A percentile compares a stretch with the other conserved stretches of the same genome.
Evolutionary conservation across 768 basidiomycete genomes (phyloP).

Genomic region (Floccularia luteovirens): DNA sequence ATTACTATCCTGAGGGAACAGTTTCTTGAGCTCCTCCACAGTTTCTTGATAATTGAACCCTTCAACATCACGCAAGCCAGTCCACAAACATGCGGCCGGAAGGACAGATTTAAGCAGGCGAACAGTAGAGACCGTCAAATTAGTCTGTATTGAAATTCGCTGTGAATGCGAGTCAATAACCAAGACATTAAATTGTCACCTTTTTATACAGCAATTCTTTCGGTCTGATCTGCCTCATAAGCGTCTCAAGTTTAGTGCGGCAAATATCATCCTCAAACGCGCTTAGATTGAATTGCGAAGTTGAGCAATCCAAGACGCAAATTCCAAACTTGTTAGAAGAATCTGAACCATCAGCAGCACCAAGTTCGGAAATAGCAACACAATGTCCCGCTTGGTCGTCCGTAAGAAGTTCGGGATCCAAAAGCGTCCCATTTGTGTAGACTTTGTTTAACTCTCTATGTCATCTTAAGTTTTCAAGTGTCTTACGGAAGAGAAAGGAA

Average conservation of each 20-base stretch:
- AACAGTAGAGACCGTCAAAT: slow-evolving; percentile 75
- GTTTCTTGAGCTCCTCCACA: slow-evolving; percentile 52
- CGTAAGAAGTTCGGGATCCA: slow-evolving; percentile 80
- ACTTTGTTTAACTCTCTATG: slow-evolving; percentile 87
- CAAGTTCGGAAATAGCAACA: slow-evolving; percentile 74
- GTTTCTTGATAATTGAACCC: slow-evolving; percentile 74
- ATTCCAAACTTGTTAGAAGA: slow-evolving; percentile 66
- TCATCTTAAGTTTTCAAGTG: slow-evolving; percentile 1
- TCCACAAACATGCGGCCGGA: slow-evolving; percentile 83
- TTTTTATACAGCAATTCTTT: slow-evolving; percentile 91
- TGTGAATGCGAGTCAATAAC: neutral
- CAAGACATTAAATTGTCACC: slow-evolving; percentile 29
- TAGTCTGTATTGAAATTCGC: slow-evolving; percentile 45
- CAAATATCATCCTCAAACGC: slow-evolving; percentile 89
- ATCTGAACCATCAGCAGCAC: slow-evolving; percentile 30
- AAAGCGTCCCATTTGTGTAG: slow-evolving; percentile 92
- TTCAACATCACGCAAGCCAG: slow-evolving; percentile 74
- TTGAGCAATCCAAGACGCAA: slow-evolving; percentile 90
- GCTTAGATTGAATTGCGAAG: slow-evolving; percentile 90
- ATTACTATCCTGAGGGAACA: slow-evolving; percentile 52
- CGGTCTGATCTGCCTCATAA: slow-evolving; percentile 84
- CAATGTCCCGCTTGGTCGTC: slow-evolving; percentile 97
- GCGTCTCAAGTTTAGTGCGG: slow-evolving; percentile 87
- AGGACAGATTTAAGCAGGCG: slow-evolving; percentile 78
- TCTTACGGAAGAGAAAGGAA: neutral